Conservation (phyloP, 139 green algal species). For the Closterium sp. region DNA sequence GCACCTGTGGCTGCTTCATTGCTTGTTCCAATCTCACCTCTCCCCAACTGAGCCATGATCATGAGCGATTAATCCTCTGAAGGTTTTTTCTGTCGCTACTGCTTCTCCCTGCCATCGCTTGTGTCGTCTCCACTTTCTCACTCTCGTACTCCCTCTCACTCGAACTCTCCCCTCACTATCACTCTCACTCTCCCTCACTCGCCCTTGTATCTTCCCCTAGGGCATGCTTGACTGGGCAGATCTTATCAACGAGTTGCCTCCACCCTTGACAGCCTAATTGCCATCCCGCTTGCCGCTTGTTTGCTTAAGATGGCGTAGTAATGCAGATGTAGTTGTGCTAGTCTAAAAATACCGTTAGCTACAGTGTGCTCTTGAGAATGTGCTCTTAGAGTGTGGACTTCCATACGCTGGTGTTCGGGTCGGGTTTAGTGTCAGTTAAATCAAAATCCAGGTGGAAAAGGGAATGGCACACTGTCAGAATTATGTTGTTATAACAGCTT, state of each 20-base stretch:
- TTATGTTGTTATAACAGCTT: too few relatives aligned
- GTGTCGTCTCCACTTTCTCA: background rate
- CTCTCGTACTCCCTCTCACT: background rate
- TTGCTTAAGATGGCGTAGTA: background rate
- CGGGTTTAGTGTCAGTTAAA: too few relatives aligned
- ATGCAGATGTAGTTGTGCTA: too few relatives aligned
- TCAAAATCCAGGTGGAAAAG: too few relatives aligned
- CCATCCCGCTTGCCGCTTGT: background rate
- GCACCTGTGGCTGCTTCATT: too few relatives aligned
- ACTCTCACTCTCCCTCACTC: background rate
- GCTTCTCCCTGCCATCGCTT: background rate
- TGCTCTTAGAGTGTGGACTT: too few relatives aligned
- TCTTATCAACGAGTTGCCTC: conserved; percentile 78
- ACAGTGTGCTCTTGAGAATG: too few relatives aligned
- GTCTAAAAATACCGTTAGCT: too few relatives aligned
- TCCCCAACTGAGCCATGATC: background rate
- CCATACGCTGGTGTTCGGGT: too few relatives aligned
- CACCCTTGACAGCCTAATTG: conserved; percentile 54
- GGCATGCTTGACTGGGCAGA: conserved; percentile 75
- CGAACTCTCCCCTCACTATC: background rate
- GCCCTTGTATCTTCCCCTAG: background rate
- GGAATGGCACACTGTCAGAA: too few relatives aligned
- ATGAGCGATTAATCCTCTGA: background rate
- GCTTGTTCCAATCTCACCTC: background rate
- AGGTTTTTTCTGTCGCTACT: background rate